A percentile compares a stretch with the other conserved stretches of the same genome.
These are phyloP conservation scores for Zychaea mexicana DNA, from an alignment of 371 early-diverging fungal genomes.

Conservation along the genomic window DNA sequence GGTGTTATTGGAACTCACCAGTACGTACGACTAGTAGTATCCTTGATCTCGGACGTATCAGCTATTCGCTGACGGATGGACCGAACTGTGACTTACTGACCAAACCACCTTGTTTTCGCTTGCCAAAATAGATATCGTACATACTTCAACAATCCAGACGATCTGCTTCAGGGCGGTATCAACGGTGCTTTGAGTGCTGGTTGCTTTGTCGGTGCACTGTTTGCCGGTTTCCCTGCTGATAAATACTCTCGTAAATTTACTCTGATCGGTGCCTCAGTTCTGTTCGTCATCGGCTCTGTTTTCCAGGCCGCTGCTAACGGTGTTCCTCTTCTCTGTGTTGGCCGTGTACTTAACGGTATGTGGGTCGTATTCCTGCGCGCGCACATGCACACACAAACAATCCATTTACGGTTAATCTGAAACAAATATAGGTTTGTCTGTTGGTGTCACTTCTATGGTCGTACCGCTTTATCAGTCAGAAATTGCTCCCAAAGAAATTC, in stretches of 20 bases:
- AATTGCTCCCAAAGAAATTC: constrained; percentile 69
- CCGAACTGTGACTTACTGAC: too few relatives aligned
- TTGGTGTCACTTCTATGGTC: constrained; percentile 64
- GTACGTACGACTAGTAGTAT: constrained; percentile 22
- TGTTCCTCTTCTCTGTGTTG: constrained; percentile 34
- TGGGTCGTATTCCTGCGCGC: not conserved
- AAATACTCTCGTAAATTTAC: constrained; percentile 29
- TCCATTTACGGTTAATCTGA: not conserved
- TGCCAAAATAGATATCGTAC: constrained; percentile 36
- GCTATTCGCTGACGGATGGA: not conserved
- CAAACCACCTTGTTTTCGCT: not conserved
- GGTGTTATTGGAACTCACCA: constrained; percentile 57
- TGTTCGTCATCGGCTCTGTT: constrained; percentile 31
- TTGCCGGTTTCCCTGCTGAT: constrained; percentile 35
- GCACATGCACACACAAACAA: not conserved
- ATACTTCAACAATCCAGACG: constrained; percentile 59
- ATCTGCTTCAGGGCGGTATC: constrained; percentile 63
- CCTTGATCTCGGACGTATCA: not conserved
- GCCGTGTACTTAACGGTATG: constrained; percentile 33
- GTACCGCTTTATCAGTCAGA: constrained; percentile 83
- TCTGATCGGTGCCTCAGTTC: constrained; percentile 26
- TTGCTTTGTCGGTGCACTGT: constrained; percentile 34
- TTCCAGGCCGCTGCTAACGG: constrained; percentile 33
- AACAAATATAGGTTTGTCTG: constrained; percentile 25
- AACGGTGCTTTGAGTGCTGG: constrained; percentile 49